These are phyloP conservation scores for Salix udensis DNA, from an alignment of 345 rosid species.

Conservation along the genomic window DNA sequence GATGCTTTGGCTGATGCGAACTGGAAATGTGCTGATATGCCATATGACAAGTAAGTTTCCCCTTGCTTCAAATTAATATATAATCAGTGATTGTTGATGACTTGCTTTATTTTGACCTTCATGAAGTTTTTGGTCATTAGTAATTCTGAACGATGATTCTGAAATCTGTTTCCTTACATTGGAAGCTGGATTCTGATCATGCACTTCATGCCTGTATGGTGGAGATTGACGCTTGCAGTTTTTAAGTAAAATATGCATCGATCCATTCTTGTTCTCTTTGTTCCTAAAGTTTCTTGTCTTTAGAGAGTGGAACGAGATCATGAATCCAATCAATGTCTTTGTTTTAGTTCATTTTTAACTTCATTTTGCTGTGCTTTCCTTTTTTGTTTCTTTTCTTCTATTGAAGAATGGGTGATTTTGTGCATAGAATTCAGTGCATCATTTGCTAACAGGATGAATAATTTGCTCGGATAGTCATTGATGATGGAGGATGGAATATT, in stretches of 20 bases:
- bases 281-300: background rate
- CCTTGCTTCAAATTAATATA: background rate
- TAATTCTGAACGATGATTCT: background rate
- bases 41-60: constrained; percentile 64
- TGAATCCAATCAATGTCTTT: background rate
- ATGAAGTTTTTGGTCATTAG: background rate
- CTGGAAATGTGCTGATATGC: constrained; percentile 78
- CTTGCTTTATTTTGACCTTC: background rate
- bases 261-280: background rate
- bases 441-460: background rate
- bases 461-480: background rate
- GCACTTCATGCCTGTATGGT: background rate
- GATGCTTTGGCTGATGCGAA: constrained; percentile 68
- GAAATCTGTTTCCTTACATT: background rate
- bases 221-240: background rate
- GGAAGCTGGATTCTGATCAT: background rate
- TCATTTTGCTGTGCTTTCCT: background rate
- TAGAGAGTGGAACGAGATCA: background rate
- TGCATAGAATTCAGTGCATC: background rate
- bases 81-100: background rate
- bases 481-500: background rate
- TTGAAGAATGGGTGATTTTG: background rate
- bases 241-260: background rate
- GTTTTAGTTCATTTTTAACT: background rate
- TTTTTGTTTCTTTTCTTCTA: background rate